Evolutionary conservation across 148 eudicot genomes (phyloP), one percentile per base, ranked within the genome.

Genomic region (Rhododendron simsii): DNA sequence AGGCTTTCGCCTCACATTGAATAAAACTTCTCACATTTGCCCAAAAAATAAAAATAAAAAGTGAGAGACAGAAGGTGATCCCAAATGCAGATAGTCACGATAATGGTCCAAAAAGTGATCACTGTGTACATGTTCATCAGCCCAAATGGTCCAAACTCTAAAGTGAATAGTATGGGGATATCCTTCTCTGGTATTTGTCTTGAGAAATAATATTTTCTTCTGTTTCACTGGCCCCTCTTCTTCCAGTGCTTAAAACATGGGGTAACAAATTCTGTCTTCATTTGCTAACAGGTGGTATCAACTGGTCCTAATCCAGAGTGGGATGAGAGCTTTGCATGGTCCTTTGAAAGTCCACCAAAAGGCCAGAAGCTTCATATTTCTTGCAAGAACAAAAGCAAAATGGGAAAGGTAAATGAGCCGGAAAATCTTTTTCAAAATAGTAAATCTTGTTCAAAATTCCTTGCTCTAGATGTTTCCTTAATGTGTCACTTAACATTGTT

Each of bases 321-420:
- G 96, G 98, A 97, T 3, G 98, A 97, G 91, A 95, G 95, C 90
- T 97, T 97, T 83, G 84, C 90, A 18, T 97, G 99, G 99, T 88
- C 96, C 86, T 97, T 97, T 79, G 99, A 97, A 91, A 95, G 99
- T 87, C 99, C 99, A 81, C 99, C 99, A 6, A 94, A 97, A 87
- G 99, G 99, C 87, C 99, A 97, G 88, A 95, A 97, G 89, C 93
- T 97, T 88, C 98, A 93, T 84, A 97, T 97, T 74, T 97, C 99
- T 30, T 97, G 99, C 96, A 97, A 95, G 91, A 97, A 97, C 87
- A 97, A 97, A 93, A 97, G 99, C 96, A 97, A 97, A 90, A 96
- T 97, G 89, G 99, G 99, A 81, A 97, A 97, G 99, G 99, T 94
- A 91, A 90, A 50, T 53, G 35, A 75, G 39, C 53, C 63, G 35